Percentiles rank a stretch among this genome's conserved stretches.
phyloP scores from a whole-genome alignment of 345 rosid species.

The Eucalyptus globulus region DNA sequence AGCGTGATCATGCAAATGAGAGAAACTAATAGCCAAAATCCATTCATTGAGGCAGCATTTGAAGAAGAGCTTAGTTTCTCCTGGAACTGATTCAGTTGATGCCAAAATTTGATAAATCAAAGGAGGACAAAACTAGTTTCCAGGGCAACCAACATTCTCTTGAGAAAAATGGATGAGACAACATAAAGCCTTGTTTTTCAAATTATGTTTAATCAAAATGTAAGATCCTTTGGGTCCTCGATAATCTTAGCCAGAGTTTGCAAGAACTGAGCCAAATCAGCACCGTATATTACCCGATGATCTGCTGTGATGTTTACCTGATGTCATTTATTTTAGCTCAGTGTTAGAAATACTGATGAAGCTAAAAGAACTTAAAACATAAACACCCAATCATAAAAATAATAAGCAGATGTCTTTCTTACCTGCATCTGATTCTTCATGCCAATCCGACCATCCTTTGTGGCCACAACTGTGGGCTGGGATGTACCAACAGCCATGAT shows the following conservation, averaged over 20 bases:
- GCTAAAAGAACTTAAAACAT: background rate
- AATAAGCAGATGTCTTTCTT: background rate
- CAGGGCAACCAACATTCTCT: background rate
- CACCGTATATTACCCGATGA: constrained; percentile 90
- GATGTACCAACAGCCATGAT: constrained; percentile 99
- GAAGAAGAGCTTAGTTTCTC: background rate
- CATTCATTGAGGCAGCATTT: background rate
- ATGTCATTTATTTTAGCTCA: background rate
- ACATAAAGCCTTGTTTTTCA: background rate
- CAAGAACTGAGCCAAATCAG: constrained; percentile 89
- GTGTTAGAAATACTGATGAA: background rate
- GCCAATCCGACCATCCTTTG: constrained; percentile 82
- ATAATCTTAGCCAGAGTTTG: constrained; percentile 81
- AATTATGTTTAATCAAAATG: constrained; percentile 24
- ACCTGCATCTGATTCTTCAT: constrained; percentile 98
- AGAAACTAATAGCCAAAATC: background rate
- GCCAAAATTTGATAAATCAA: background rate
- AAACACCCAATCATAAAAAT: background rate
- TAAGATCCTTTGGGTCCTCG: constrained; percentile 83
- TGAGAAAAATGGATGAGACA: background rate
- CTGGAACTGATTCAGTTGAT: background rate
- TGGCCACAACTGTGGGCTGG: constrained; percentile 68
- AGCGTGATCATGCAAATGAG: background rate
- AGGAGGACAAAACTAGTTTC: background rate
- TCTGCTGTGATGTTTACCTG: constrained; percentile 94